A percentile compares a stretch with the other conserved stretches of the same genome.
These are phyloP conservation scores for Domatiomyces globalis DNA, from an alignment of 2,329 filamentous ascomycete genomes.

Conservation along the genomic window DNA sequence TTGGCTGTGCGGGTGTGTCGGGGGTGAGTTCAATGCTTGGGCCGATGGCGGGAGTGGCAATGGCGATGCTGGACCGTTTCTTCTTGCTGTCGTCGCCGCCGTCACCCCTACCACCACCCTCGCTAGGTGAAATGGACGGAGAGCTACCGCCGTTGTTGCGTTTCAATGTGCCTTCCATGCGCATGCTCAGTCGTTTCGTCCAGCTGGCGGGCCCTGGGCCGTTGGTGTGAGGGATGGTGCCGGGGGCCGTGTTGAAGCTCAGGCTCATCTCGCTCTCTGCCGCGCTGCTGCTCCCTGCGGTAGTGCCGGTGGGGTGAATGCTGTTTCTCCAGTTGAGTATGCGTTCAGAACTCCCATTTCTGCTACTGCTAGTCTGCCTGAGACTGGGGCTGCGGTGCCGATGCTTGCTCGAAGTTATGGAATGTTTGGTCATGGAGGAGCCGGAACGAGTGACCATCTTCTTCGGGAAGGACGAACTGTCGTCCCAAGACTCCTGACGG, in stretches of 20 bases:
- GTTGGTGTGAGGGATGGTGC: constrained; percentile 31
- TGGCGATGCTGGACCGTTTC: background rate
- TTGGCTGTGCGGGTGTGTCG: background rate
- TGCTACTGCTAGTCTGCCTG: constrained; percentile 19
- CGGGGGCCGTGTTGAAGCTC: constrained; percentile 19
- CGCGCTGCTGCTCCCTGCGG: constrained; percentile 27
- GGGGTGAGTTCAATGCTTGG: background rate
- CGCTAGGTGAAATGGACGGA: background rate
- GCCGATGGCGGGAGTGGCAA: background rate
- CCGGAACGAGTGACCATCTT: constrained; percentile 44
- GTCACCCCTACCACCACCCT: background rate
- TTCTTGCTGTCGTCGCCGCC: background rate
- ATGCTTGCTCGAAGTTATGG: constrained; percentile 30
- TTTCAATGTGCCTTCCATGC: constrained; percentile 1
- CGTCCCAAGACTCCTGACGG: constrained; percentile 62
- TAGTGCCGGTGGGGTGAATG: constrained; percentile 40
- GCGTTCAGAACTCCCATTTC: constrained; percentile 48
- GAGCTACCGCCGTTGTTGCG: constrained; percentile 2
- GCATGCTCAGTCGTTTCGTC: constrained; percentile 3
- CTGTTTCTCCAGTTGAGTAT: constrained; percentile 80
- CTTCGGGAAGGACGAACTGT: constrained; percentile 59
- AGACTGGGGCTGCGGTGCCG: constrained; percentile 16
- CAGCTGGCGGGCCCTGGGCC: constrained; percentile 27
- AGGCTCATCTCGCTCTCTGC: constrained; percentile 15
- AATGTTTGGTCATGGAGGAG: constrained; percentile 43